Percentiles rank a stretch among this genome's conserved stretches.
Conservation (phyloP, 139 green algal species). For the Chlorella vulgaris region DNA sequence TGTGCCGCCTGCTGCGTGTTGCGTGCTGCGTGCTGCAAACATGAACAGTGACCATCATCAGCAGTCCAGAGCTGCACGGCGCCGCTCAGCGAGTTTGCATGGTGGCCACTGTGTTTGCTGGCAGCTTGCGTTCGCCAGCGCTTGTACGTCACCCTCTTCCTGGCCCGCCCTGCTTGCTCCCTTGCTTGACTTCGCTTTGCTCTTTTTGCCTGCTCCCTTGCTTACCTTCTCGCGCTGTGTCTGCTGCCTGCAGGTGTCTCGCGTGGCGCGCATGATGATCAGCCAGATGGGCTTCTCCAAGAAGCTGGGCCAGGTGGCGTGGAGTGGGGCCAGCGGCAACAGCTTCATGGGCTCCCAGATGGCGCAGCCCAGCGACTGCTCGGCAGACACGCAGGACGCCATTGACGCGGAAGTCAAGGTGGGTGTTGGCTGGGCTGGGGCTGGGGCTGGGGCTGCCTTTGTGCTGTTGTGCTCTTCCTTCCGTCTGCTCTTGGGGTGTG, state of each 20-base stretch:
- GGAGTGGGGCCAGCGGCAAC: slow-evolving; percentile 67
- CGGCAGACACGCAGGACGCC: slow-evolving; percentile 78
- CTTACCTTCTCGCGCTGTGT: too few species aligned
- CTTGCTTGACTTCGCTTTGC: too few species aligned
- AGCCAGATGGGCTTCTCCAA: slow-evolving; percentile 93
- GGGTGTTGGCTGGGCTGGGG: background rate
- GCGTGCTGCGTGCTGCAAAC: background rate
- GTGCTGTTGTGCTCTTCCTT: background rate
- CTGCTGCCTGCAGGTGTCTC: slow-evolving; percentile 54
- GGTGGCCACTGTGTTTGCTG: too few species aligned
- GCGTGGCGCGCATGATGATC: slow-evolving; percentile 89
- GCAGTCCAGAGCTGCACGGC: too few species aligned
- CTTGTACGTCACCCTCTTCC: too few species aligned
- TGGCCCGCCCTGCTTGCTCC: too few species aligned
- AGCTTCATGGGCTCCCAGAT: slow-evolving; percentile 89
- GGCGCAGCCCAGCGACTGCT: slow-evolving; percentile 84
- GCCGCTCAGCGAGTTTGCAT: too few species aligned
- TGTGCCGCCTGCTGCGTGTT: background rate
- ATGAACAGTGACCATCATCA: background rate
- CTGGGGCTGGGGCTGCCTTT: background rate
- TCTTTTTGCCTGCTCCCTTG: too few species aligned
- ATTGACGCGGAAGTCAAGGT: slow-evolving; percentile 91
- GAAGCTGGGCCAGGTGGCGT: slow-evolving; percentile 92
- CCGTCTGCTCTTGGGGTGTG: too few species aligned
- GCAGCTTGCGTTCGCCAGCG: too few species aligned